Base-by-base conservation (phyloP, 75 land plant genomes). In the Picea sitchensis region DNA sequence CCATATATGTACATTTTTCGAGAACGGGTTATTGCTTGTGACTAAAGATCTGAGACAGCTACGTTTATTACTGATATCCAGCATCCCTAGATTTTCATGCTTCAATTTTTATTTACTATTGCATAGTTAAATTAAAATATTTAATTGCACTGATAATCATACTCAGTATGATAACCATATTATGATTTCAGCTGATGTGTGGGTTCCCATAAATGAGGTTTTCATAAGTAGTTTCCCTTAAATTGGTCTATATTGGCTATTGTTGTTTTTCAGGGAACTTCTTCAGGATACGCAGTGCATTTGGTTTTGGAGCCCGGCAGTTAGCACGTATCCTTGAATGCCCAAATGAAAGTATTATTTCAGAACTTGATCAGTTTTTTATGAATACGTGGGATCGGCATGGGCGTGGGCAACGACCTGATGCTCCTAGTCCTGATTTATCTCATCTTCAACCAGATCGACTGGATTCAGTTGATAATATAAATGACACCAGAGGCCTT, bases 211-310 rank as follows among this genome's bases (percentile, higher is more conserved):
- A 12, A 21, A n/a, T 44, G 9, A 41, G 20, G 41, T 38, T 44
- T 8, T 3, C 74, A 71, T 44, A 9, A 4, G 12, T 44, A 71
- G 74, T 5, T 20, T 38, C 51, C 74, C 44, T 34, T 44, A 44
- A 41, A n/a, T 44, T 71, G 74, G 21, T 71, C 11, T 71, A 5
- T 44, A 13, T 71, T n/a, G 26, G 21, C n/a, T 71, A 44, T 15
- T 41, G 44, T 79, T 58, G 13, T 62, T 67, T 38, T 60, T 81
- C 91, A 96, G 99, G 98, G 36, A 97, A 93, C 79, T 98, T 95
- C 79, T 89, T 78, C 75, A 87, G 99, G 79, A 98, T 98, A 79
- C 94, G 95, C 9, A 91, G 93, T 86, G 99, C 99, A 26, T 95
- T 98, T 86, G 87, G 93, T 69, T 90, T 90, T 86, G 98, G 98